phyloP scores from a whole-genome alignment of 805 yeast genomes.

The Ogataea ramenticola region DNA sequence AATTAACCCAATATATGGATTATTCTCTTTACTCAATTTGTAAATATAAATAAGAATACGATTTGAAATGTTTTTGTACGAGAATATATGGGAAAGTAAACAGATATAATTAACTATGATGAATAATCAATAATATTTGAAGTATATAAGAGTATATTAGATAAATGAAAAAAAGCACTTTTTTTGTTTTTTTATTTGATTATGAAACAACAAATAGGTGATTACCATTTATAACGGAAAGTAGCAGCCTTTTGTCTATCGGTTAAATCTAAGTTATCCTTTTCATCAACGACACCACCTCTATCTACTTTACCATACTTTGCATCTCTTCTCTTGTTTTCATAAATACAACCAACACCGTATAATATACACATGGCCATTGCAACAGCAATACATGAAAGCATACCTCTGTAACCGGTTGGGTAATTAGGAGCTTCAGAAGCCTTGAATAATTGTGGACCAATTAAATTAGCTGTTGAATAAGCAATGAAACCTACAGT shows the following conservation, averaged over 20 bases:
- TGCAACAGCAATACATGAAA: conserved; percentile 30
- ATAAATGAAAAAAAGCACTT: no score
- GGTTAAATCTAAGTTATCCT: conserved; percentile 51
- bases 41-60: no score
- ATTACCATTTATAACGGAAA: conserved; percentile 1
- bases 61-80: no score
- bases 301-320: conserved; percentile 22
- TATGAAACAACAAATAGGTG: no score
- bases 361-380: background rate
- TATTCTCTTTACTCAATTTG: no score
- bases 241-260: conserved; percentile 41
- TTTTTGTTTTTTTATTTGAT: no score
- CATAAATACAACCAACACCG: conserved; percentile 14
- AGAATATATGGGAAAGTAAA: no score
- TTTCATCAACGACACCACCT: conserved; percentile 22
- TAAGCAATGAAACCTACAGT: conserved; percentile 49
- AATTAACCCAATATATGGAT: no score
- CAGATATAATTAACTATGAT: no score
- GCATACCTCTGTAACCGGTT: conserved; percentile 44
- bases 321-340: conserved; percentile 41
- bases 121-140: no score
- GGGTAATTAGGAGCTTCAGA: conserved; percentile 46
- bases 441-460: conserved; percentile 55
- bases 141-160: no score
- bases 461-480: conserved; percentile 51